Base-by-base conservation (phyloP, 176 grass and related monocot genomes). In the Saccharum spontaneum region DNA sequence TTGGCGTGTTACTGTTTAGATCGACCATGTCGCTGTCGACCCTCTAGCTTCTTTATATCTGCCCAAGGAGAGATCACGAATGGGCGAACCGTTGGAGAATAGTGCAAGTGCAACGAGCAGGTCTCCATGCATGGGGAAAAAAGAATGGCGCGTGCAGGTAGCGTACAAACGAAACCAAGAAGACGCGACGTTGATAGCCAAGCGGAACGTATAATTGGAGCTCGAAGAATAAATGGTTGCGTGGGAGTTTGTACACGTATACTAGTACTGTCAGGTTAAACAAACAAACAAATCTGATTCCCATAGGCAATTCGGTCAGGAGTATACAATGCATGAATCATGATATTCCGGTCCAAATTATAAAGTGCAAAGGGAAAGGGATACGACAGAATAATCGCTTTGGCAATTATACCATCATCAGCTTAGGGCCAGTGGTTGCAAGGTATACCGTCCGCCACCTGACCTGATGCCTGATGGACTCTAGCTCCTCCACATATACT, bases 101-200 rank as follows among this genome's bases (percentile, higher is more conserved):
- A 76, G 4, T 20, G 73, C 17, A 5, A 76, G 4, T 20, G 73
- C 17, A 5, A 16, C 16, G 1, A 31, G 71, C 71, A 31, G 24
- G 44, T 17, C 22, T 15, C 70, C 43, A 4, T 43, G 4, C 46
- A 14, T 31, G 14, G 22, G 12, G 2, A 4, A 15, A 48, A 46
- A 43, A 74, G 10, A 73, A 31, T 31, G 41, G 71, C 14, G 20
- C 14, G 13, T 77, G 66, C 12, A 40, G 40, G 72, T 34, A 34
- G 26, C 45, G 26, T 49, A 67, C 66, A 67, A 73, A 69, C 59
- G 31, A 20, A 68, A 46, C 20, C 1, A 10, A 14, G 75, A 71
- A 33, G 59, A 50, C 54, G 66, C 31, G 84, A 90, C 75, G 75
- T 87, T 75, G 89, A 87, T 62, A 28, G 75, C 28, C 80, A 34